These are phyloP conservation scores for Globisporangium lucens DNA, from an alignment of 352 stramenopile genomes.

Conservation along the genomic window DNA sequence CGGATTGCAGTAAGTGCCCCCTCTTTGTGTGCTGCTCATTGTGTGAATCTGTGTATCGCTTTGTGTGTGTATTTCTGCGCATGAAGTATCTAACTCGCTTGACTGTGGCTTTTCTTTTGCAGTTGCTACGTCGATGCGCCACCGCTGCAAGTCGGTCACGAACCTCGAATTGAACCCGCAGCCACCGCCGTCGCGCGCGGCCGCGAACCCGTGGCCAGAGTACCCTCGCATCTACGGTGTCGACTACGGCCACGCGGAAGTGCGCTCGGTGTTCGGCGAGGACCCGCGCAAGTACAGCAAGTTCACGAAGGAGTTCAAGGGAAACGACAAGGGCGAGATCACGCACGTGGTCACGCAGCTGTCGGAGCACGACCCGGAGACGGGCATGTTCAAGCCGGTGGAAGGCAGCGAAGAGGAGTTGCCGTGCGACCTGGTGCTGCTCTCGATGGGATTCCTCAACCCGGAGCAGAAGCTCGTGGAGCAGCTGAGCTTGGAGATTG, in stretches of 20 bases:
- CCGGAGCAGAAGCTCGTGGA: slow-evolving; percentile 91
- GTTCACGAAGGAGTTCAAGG: slow-evolving; percentile 77
- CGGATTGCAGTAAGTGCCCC: slow-evolving; percentile 88
- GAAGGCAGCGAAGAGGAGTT: slow-evolving; percentile 91
- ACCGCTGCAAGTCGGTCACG: slow-evolving; percentile 94
- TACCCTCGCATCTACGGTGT: slow-evolving; percentile 97
- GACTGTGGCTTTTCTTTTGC: background rate
- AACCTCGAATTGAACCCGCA: slow-evolving; percentile 96
- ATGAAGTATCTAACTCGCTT: background rate
- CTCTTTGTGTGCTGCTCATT: background rate
- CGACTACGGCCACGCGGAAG: slow-evolving; percentile 98
- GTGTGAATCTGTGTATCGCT: background rate
- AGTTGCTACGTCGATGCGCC: slow-evolving; percentile 96
- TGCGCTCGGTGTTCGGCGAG: slow-evolving; percentile 88
- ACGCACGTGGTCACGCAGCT: slow-evolving; percentile 71
- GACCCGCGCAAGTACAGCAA: slow-evolving; percentile 86
- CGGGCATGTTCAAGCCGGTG: slow-evolving; percentile 68
- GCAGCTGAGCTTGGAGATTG: slow-evolving; percentile 87
- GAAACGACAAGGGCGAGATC: slow-evolving; percentile 70
- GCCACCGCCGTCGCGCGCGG: slow-evolving; percentile 88
- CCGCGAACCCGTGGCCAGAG: slow-evolving; percentile 96
- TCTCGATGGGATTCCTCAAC: slow-evolving; percentile 97
- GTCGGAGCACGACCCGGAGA: slow-evolving; percentile 56
- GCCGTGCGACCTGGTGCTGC: slow-evolving; percentile 92
- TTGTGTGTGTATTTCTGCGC: background rate